A percentile compares a stretch with the other conserved stretches of the same genome.
These are phyloP conservation scores for Podospora pseudopauciseta DNA, from an alignment of 495 filamentous ascomycete species.

Conservation along the genomic window DNA sequence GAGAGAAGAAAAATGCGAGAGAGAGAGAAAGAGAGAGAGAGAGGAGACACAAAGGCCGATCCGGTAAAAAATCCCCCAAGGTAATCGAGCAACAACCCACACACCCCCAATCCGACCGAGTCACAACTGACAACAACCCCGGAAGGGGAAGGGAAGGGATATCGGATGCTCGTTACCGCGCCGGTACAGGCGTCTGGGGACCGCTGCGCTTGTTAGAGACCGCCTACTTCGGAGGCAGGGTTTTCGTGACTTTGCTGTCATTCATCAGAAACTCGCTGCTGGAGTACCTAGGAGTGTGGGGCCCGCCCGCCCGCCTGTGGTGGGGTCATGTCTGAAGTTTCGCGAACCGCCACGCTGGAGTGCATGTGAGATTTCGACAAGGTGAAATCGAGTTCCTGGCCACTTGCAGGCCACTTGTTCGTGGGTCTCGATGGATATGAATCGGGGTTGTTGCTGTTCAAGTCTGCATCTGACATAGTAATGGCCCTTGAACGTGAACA, in stretches of 20 bases:
- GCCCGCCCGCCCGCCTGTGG: background rate
- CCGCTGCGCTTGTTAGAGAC: background rate
- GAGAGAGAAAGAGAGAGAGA: background rate
- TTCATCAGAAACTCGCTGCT: background rate
- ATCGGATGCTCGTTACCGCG: background rate
- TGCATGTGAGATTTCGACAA: constrained; percentile 6
- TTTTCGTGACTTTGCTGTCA: constrained; percentile 16
- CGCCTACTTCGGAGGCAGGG: constrained; percentile 33
- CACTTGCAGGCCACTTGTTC: background rate
- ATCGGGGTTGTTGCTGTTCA: background rate
- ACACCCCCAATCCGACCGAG: background rate
- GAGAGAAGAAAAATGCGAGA: too few relatives aligned
- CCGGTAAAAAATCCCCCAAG: background rate
- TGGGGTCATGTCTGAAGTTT: background rate
- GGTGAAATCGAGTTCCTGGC: background rate
- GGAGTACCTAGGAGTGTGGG: background rate
- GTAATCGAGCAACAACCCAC: background rate
- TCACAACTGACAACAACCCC: background rate
- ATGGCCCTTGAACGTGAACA: background rate
- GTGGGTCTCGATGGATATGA: background rate
- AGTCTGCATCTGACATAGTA: background rate
- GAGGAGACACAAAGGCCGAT: background rate
- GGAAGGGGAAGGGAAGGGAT: background rate
- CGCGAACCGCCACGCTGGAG: constrained; percentile 21
- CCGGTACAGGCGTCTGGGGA: background rate